phyloP scores from a whole-genome alignment of 176 grass and related monocot genomes.

The Leersia perrieri region DNA sequence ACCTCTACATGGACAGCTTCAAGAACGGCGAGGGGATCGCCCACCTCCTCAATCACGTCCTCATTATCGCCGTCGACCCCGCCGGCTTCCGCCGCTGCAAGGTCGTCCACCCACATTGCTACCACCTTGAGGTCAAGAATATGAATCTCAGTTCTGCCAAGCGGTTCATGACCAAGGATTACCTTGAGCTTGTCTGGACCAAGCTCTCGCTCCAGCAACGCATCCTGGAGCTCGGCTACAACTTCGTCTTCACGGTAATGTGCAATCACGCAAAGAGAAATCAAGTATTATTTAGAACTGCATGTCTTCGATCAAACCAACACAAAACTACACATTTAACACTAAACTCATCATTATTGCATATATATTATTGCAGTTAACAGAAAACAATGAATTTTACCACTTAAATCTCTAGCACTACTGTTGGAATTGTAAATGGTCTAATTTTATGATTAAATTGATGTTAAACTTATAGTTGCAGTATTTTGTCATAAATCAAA shows the following conservation, averaged over 20 bases:
- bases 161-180: conserved; percentile 44
- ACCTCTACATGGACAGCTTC: conserved; percentile 68
- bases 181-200: conserved; percentile 64
- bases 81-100: conserved; percentile 44
- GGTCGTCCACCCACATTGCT: conserved; percentile 61
- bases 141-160: conserved; percentile 30
- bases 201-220: conserved; percentile 49
- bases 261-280: too few species aligned
- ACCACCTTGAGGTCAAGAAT: conserved; percentile 29
- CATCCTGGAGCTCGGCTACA: conserved; percentile 69
- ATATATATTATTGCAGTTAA: too few species aligned
- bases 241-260: conserved; percentile 66
- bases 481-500: too few species aligned
- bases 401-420: too few species aligned
- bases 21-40: conserved; percentile 39
- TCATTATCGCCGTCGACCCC: conserved; percentile 59
- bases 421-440: too few species aligned
- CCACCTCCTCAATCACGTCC: conserved; percentile 49
- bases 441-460: too few species aligned
- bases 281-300: too few species aligned
- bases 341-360: too few species aligned
- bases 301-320: too few species aligned
- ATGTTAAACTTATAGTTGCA: too few species aligned
- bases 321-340: too few species aligned
- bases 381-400: too few species aligned